These are phyloP conservation scores for Colletotrichum sp. DNA, from an alignment of 2,329 filamentous ascomycete species.

Conservation along the genomic window DNA sequence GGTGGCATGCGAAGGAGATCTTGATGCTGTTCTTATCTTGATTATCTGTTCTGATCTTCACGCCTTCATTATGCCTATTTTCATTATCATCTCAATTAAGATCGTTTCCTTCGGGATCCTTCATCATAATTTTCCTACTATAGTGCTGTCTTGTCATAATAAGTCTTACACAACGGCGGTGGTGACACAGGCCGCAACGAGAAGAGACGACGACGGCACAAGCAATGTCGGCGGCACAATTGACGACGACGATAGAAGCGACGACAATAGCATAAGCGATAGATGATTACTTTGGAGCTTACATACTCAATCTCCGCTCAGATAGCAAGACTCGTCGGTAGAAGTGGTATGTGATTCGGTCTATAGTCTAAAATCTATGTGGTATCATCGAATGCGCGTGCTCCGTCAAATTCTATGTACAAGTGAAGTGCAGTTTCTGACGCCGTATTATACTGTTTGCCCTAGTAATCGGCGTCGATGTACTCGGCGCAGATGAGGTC, in stretches of 20 bases:
- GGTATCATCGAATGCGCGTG: background rate
- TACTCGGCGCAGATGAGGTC: slow-evolving; percentile 30
- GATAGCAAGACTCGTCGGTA: background rate
- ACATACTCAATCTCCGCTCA: background rate
- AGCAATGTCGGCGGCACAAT: no score
- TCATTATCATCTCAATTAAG: rapidly evolving
- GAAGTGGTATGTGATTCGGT: background rate
- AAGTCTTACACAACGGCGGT: background rate
- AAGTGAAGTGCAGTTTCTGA: background rate
- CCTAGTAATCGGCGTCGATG: background rate
- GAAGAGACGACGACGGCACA: no score
- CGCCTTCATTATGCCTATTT: background rate
- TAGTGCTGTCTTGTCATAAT: background rate
- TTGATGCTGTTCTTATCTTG: background rate
- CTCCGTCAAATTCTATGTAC: background rate
- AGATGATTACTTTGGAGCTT: background rate
- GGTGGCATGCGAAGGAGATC: background rate
- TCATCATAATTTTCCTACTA: rapidly evolving
- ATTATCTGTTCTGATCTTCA: background rate
- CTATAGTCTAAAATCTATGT: background rate
- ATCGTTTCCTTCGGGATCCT: rapidly evolving
- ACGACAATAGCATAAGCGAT: no score
- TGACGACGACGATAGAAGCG: no score
- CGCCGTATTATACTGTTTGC: background rate
- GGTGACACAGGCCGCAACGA: no score